Percentiles rank a stretch among this genome's conserved stretches.
phyloP scores from a whole-genome alignment of 2,329 filamentous ascomycete species.

The Paecilomyces dactylethromorphus region DNA sequence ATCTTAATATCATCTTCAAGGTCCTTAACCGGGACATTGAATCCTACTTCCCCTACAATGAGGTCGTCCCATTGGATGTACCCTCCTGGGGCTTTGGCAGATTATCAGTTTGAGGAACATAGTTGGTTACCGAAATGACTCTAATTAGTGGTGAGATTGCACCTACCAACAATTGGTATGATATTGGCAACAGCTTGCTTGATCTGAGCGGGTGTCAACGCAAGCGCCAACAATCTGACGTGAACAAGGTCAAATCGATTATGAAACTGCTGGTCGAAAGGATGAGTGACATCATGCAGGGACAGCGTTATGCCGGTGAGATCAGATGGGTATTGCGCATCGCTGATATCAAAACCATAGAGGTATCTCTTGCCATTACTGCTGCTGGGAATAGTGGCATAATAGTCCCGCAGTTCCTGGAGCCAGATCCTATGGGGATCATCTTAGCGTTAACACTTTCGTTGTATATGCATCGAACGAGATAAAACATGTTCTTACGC shows the following conservation, averaged over 20 bases:
- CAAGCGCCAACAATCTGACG: neutral
- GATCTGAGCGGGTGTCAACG: neutral
- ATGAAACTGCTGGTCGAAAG: neutral
- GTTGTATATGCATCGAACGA: neutral
- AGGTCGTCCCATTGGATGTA: neutral
- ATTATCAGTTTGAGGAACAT: neutral
- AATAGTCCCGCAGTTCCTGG: neutral
- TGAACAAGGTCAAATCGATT: neutral
- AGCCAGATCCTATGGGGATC: neutral
- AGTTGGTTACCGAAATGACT: too few species aligned
- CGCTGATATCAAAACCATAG: neutral
- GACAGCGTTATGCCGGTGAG: neutral
- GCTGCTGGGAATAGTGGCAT: neutral
- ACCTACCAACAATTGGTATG: neutral
- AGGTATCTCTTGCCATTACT: neutral
- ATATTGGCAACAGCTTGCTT: neutral
- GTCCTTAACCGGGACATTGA: neutral
- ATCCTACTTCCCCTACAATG: neutral
- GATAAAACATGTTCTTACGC: neutral
- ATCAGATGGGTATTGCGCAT: neutral
- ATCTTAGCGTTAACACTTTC: neutral
- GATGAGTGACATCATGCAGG: neutral
- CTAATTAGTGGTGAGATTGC: neutral
- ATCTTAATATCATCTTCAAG: neutral
- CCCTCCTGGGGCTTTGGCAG: neutral